Percentiles rank a stretch among this genome's conserved stretches.
Conservation (phyloP, 306 rosid genomes). For the Vigna angularis region DNA sequence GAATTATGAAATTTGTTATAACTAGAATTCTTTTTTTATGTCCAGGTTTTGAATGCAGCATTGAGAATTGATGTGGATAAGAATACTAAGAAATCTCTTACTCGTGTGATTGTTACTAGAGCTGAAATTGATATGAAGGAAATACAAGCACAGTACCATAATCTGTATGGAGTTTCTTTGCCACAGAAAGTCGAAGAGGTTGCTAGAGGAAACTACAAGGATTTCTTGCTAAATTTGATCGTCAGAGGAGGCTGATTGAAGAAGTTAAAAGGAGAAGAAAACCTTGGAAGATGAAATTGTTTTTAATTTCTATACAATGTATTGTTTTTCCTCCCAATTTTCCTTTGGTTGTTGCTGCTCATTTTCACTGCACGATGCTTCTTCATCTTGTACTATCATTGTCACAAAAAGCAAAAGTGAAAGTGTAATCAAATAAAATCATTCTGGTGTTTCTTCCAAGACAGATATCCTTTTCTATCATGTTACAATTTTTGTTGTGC, state of each 20-base stretch:
- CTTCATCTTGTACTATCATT: slow-evolving; percentile 15
- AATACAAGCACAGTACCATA: slow-evolving; percentile 64
- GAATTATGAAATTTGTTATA: neutral
- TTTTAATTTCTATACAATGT: neutral
- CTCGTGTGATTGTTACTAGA: slow-evolving; percentile 85
- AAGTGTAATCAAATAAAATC: slow-evolving; percentile 5
- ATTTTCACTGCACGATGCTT: slow-evolving; percentile 19
- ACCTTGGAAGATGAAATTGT: slow-evolving; percentile 15
- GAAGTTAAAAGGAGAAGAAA: neutral
- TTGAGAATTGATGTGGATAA: slow-evolving; percentile 67
- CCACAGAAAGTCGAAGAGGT: slow-evolving; percentile 63
- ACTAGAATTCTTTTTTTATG: neutral
- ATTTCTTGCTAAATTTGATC: slow-evolving; percentile 78
- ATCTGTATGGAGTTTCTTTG: slow-evolving; percentile 59
- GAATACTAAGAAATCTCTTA: slow-evolving; percentile 64
- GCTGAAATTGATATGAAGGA: slow-evolving; percentile 78
- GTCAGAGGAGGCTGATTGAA: slow-evolving; percentile 55
- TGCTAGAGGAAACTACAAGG: slow-evolving; percentile 82
- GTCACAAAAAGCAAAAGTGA: neutral
- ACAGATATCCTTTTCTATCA: neutral
- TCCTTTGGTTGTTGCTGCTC: slow-evolving; percentile 21
- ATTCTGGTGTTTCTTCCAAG: neutral
- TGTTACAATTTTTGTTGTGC: neutral
- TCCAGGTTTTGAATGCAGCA: slow-evolving; percentile 64
- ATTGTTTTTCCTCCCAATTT: slow-evolving; percentile 4